Evolutionary conservation across 2,329 filamentous ascomycete genomes (phyloP).

Genomic region (Curvularia verruculosa): DNA sequence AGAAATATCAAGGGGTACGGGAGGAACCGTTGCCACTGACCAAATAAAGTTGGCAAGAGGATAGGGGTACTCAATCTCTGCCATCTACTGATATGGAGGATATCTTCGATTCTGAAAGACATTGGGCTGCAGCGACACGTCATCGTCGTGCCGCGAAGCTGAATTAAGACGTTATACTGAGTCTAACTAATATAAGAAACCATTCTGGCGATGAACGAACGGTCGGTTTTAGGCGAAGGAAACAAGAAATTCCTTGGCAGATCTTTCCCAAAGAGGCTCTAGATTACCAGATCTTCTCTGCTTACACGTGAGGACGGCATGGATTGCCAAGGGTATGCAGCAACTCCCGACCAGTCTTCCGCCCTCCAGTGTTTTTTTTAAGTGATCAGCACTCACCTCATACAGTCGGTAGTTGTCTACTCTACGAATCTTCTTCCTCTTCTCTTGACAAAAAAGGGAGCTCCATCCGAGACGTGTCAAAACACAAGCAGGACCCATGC

Average conservation of each 20-base stretch:
- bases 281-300: no score
- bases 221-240: no score
- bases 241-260: no score
- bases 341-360: background rate
- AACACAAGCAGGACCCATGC: no score
- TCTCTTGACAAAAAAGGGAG: no score
- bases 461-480: no score
- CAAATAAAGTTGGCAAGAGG: background rate
- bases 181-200: background rate
- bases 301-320: background rate
- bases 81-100: no score
- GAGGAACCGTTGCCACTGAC: background rate
- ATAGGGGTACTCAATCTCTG: background rate
- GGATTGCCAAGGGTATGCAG: background rate
- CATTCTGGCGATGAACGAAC: background rate
- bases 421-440: no score
- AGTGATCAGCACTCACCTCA: background rate
- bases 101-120: no score
- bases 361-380: background rate
- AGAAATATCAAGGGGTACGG: no score
- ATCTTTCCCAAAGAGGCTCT: no score
- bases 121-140: background rate
- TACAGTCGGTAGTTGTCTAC: no score
- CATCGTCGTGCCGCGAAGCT: background rate
- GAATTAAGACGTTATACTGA: background rate